Evolutionary conservation across 371 early-diverging fungal genomes (phyloP), one percentile per base, ranked within the genome.

Genomic region (Syncephalastrum racemosum): DNA sequence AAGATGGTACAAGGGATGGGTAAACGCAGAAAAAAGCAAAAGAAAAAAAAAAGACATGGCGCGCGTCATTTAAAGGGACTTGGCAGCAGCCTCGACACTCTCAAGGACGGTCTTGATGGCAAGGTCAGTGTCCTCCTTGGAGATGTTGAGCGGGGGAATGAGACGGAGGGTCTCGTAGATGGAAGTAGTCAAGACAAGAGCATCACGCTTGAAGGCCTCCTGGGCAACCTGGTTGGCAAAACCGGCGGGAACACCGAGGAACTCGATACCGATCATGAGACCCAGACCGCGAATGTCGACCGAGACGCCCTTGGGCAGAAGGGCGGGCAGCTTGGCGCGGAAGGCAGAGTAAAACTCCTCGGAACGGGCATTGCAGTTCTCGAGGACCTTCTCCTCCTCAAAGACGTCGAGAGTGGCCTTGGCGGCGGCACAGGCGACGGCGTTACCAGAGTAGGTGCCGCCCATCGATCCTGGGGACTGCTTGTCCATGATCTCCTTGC

Each of bases 181-280:
- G 39, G 81, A 77, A n/a, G 81, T 80, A 14, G 75, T 80, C 60
- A 84, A 68, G 20, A 84, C 8, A 14, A 84, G 52, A 27, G 78
- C 75, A 60, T 83, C 77, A 36, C 60, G 58, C 24, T 79, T 74
- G 12, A 71, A 56, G n/a, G 72, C 73, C 39, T 79, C 77, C 36
- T 54, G 18, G 10, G 73, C 67, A 39, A 82, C 59, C 40, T 60
- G 52, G 47, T 31, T 53, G 15, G 74, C 78, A 55, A 76, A 74
- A 25, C 76, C 79, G 48, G 56, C 44, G 15, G 76, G 77, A 14
- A 63, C 77, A 27, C 70, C 67, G 62, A 71, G 53, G 54, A 82
- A 84, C 51, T 82, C 82, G 42, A 84, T 62, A 54, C 84, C 84
- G 63, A 82, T 75, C 81, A 84, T 81, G n/a, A 84, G 56, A 50